Evolutionary conservation across 257 asterid genomes (phyloP).

Genomic region (Salvia hispanica): DNA sequence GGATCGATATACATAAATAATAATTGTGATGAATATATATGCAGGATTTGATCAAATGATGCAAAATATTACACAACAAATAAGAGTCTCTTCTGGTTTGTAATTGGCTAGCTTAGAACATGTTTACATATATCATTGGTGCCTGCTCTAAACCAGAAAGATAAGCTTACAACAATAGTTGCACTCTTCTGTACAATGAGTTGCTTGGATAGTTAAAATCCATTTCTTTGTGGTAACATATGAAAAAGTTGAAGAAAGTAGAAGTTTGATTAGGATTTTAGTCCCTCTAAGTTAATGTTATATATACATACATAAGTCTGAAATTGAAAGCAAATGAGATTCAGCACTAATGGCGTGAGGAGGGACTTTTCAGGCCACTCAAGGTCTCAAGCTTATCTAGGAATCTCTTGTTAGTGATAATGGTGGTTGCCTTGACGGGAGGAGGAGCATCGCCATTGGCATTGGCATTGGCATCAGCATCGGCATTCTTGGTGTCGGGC

Average conservation of each 20-base stretch:
- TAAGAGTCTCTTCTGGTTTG: too few species aligned
- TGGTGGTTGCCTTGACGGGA: constrained; percentile 35
- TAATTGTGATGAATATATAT: too few species aligned
- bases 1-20: too few species aligned
- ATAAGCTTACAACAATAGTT: constrained; percentile 6
- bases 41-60: too few species aligned
- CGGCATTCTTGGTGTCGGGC: constrained; percentile 37
- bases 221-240: constrained; percentile 3
- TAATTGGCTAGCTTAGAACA: background rate
- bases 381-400: constrained; percentile 62
- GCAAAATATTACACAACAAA: too few species aligned
- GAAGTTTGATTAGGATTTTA: constrained; percentile 17
- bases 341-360: constrained; percentile 62
- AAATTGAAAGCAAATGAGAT: too few species aligned
- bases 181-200: constrained; percentile 24
- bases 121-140: background rate
- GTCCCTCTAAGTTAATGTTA: constrained; percentile 20
- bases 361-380: constrained; percentile 75
- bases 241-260: constrained; percentile 20
- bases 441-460: background rate
- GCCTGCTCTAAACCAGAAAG: constrained; percentile 21
- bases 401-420: constrained; percentile 54
- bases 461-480: background rate
- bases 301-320: constrained; percentile 6
- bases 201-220: constrained; percentile 19